These are phyloP conservation scores for Blastobotrys illinoisensis DNA, from an alignment of 1,139 yeast species.

Conservation along the genomic window DNA sequence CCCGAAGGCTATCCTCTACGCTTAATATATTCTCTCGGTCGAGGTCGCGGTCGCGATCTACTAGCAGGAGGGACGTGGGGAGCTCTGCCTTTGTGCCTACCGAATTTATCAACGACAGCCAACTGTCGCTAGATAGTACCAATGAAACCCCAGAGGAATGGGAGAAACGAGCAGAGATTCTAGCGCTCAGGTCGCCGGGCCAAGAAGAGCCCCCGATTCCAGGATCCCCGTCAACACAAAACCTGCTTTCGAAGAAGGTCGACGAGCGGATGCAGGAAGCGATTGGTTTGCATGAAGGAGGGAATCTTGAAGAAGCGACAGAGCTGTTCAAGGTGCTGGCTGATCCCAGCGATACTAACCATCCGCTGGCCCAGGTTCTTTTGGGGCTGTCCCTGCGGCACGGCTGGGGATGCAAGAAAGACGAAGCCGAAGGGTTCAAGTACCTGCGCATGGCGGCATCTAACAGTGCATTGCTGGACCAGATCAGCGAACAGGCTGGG, in stretches of 20 bases:
- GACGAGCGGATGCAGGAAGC: constrained; percentile 26
- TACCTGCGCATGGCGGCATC: constrained; percentile 28
- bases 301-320: constrained; percentile 23
- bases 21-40: constrained; percentile 2
- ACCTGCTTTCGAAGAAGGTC: constrained; percentile 9
- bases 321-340: constrained; percentile 24
- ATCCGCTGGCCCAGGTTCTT: constrained; percentile 32
- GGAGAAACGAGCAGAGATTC: constrained; percentile 13
- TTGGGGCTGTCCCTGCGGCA: constrained; percentile 32
- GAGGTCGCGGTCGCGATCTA: constrained; percentile 2
- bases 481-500: constrained; percentile 9
- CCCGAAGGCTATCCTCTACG: not conserved
- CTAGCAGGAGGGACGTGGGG: not conserved
- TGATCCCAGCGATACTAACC: constrained; percentile 21
- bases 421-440: constrained; percentile 25
- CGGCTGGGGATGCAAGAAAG: constrained; percentile 31
- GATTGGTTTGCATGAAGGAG: constrained; percentile 29
- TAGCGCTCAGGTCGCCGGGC: constrained; percentile 11
- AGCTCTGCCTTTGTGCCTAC: constrained; percentile 6
- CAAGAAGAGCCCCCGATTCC: not conserved
- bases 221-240: not conserved
- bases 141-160: constrained; percentile 4
- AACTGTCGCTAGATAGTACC: not conserved
- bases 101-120: not conserved
- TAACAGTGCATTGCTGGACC: constrained; percentile 24